A percentile compares a stretch with the other conserved stretches of the same genome.
Evolutionary conservation across 75 land plant species (phyloP).

Genomic region (Gnetum montanum): DNA sequence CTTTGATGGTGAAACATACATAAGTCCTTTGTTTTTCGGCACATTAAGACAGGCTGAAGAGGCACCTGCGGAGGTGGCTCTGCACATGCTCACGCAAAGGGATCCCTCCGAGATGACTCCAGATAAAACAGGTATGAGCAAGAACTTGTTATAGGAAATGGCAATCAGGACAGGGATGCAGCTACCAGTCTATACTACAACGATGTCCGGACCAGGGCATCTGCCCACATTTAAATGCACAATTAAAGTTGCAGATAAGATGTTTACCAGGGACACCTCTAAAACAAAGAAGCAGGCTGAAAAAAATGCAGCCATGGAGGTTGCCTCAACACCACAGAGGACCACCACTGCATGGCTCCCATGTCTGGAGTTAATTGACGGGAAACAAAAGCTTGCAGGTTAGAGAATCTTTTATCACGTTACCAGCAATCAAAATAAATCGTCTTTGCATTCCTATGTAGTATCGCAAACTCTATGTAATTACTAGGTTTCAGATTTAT

Average conservation of each 20-base stretch:
- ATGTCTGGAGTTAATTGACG: too few relatives aligned
- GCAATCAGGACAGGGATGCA: constrained; percentile 33
- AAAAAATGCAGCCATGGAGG: constrained; percentile 49
- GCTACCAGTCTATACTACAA: constrained; percentile 30
- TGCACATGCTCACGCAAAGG: constrained; percentile 15
- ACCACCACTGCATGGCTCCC: too few relatives aligned
- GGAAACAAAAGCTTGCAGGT: too few relatives aligned
- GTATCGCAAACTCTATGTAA: too few relatives aligned
- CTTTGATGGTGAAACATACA: constrained; percentile 36
- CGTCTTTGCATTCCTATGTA: too few relatives aligned
- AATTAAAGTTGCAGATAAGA: constrained; percentile 35
- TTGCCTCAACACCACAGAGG: too few relatives aligned
- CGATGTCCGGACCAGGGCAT: constrained; percentile 27
- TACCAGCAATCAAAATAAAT: too few relatives aligned
- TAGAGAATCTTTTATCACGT: too few relatives aligned
- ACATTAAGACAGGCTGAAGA: constrained; percentile 39
- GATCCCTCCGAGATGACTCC: constrained; percentile 26
- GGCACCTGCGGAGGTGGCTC: constrained; percentile 38
- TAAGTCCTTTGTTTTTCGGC: constrained; percentile 23
- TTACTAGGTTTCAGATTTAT: too few relatives aligned
- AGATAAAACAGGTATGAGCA: constrained; percentile 43
- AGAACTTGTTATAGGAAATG: constrained; percentile 38
- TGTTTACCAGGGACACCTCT: constrained; percentile 25
- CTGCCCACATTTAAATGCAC: constrained; percentile 20
- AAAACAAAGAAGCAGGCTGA: constrained; percentile 46